phyloP scores from a whole-genome alignment of 2,329 filamentous ascomycete genomes.

The Clonostachys byssicola region DNA sequence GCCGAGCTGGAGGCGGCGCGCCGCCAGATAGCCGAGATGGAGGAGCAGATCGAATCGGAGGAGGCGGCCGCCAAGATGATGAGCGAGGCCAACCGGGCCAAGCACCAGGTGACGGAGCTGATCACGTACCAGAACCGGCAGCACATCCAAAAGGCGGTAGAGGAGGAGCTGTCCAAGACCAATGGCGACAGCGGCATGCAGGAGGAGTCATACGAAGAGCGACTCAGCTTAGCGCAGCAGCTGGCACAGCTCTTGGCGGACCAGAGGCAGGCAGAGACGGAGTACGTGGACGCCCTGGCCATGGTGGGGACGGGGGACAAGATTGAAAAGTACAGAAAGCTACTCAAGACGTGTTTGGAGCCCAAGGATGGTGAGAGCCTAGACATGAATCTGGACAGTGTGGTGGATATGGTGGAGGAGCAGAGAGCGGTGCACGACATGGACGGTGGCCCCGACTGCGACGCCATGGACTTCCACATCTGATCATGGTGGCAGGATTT shows the following conservation, averaged over 20 bases:
- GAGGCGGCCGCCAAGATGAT: slow-evolving; percentile 44
- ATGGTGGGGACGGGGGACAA: slow-evolving; percentile 69
- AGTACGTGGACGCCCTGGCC: slow-evolving; percentile 65
- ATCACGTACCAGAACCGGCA: slow-evolving; percentile 49
- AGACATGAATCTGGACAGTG: slow-evolving; percentile 57
- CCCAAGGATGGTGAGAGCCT: slow-evolving; percentile 64
- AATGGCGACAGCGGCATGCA: slow-evolving; percentile 38
- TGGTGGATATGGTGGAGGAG: slow-evolving; percentile 62
- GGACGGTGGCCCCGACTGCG: slow-evolving; percentile 11
- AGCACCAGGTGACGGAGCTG: slow-evolving; percentile 43
- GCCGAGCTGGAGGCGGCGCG: slow-evolving; percentile 60
- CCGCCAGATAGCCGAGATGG: slow-evolving; percentile 55
- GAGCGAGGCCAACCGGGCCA: slow-evolving; percentile 44
- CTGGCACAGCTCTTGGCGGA: slow-evolving; percentile 53
- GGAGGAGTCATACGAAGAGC: slow-evolving; percentile 47
- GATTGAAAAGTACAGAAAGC: slow-evolving; percentile 67
- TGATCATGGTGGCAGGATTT: too few species aligned
- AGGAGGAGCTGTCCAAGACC: slow-evolving; percentile 30
- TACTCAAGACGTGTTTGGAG: slow-evolving; percentile 66
- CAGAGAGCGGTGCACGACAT: slow-evolving; percentile 32
- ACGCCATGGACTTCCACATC: too few species aligned
- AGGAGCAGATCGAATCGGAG: slow-evolving; percentile 49
- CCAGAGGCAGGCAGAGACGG: slow-evolving; percentile 57
- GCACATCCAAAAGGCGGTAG: slow-evolving; percentile 38
- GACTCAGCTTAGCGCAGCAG: slow-evolving; percentile 52